phyloP scores from a whole-genome alignment of 306 rosid species.

The Clitoria ternatea region DNA sequence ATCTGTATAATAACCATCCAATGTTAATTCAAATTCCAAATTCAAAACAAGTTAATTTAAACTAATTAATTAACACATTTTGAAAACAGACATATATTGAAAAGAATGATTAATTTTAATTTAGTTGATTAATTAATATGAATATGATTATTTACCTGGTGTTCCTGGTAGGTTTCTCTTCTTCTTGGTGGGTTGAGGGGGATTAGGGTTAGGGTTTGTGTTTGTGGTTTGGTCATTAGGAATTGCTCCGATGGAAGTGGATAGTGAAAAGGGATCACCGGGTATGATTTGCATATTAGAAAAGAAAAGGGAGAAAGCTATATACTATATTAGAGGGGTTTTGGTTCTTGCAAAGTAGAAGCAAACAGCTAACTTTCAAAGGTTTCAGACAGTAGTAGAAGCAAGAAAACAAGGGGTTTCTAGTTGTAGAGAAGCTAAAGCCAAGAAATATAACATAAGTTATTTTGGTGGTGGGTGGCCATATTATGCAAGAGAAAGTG shows the following conservation, averaged over 20 bases:
- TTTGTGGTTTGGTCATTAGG: conserved; percentile 47
- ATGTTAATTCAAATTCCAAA: background rate
- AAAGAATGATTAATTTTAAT: background rate
- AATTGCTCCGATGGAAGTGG: conserved; percentile 39
- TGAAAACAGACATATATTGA: too few species aligned
- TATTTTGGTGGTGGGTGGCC: conserved; percentile 37
- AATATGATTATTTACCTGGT: conserved; percentile 49
- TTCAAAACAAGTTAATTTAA: background rate
- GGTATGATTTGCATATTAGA: conserved; percentile 40
- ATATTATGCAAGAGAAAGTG: conserved; percentile 9
- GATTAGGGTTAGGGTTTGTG: conserved; percentile 48
- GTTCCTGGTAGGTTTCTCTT: conserved; percentile 84
- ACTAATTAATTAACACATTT: too few species aligned
- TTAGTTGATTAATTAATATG: background rate
- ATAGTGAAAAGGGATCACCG: conserved; percentile 52
- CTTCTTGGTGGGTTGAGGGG: conserved; percentile 48
- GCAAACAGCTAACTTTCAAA: conserved; percentile 41
- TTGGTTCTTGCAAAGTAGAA: conserved; percentile 1
- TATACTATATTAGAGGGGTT: background rate
- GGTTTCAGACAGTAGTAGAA: conserved; percentile 31
- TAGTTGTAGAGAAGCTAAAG: conserved; percentile 27
- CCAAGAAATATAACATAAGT: conserved; percentile 28
- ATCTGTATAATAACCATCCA: conserved; percentile 38
- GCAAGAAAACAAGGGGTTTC: conserved; percentile 37
- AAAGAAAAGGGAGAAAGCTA: background rate